Conservation (phyloP, 305 asterid species). For the Rubia peregrina region DNA sequence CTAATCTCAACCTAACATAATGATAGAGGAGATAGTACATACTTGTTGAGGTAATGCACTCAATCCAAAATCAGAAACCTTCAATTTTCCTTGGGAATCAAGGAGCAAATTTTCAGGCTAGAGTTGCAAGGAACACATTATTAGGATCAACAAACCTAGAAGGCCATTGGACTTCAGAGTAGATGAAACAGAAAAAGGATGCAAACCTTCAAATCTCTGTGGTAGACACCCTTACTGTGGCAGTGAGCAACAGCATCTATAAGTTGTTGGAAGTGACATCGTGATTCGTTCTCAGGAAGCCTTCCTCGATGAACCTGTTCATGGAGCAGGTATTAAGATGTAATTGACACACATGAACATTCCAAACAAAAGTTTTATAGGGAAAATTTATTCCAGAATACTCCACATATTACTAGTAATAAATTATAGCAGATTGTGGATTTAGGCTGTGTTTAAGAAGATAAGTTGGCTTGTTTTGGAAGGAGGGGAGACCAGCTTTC, state of each 20-base stretch:
- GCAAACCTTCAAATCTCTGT: constrained; percentile 85
- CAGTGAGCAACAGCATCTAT: constrained; percentile 88
- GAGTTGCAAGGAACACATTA: constrained; percentile 20
- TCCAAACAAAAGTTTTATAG: not conserved
- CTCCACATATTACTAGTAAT: not conserved
- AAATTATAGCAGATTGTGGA: not conserved
- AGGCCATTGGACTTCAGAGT: constrained; percentile 9
- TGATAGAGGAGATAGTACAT: constrained; percentile 18
- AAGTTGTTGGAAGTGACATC: constrained; percentile 88
- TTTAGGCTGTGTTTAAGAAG: too few relatives aligned
- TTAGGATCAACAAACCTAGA: constrained; percentile 23
- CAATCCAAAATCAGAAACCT: constrained; percentile 93
- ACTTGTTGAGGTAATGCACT: constrained; percentile 89
- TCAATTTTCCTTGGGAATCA: constrained; percentile 76
- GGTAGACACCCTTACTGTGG: constrained; percentile 92
- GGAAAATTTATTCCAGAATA: not conserved
- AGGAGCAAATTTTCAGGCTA: constrained; percentile 98
- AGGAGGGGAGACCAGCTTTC: too few relatives aligned
- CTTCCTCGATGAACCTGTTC: constrained; percentile 69
- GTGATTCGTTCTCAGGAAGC: constrained; percentile 75
- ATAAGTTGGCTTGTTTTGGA: too few relatives aligned
- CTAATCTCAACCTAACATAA: not conserved
- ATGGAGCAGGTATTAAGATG: constrained; percentile 19
- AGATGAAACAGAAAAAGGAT: constrained; percentile 17
- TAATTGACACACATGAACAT: not conserved